Percentiles rank a stretch among this genome's conserved stretches.
phyloP scores from a whole-genome alignment of 768 basidiomycete genomes.

The Russula virescens region DNA sequence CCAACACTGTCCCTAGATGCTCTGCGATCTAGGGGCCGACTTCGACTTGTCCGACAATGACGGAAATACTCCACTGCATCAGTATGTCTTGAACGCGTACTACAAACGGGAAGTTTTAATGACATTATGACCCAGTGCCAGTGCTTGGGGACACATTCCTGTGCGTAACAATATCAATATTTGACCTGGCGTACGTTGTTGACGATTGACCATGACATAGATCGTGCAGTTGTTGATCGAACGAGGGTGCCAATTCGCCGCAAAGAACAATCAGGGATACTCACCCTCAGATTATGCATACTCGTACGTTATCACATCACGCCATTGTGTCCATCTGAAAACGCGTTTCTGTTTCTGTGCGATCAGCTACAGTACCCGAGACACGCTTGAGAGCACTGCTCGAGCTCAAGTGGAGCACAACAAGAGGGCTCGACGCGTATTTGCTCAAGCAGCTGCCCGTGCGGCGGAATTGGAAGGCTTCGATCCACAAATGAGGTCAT shows the following conservation, averaged over 20 bases:
- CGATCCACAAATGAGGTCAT: constrained; percentile 38
- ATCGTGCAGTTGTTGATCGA: constrained; percentile 85
- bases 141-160: constrained; percentile 80
- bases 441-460: constrained; percentile 64
- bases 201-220: constrained; percentile 35
- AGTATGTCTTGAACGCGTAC: constrained; percentile 47
- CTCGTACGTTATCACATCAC: constrained; percentile 46
- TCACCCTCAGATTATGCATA: constrained; percentile 92
- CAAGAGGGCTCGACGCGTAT: constrained; percentile 68
- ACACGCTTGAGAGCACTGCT: constrained; percentile 76
- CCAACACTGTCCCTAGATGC: constrained; percentile 49
- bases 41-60: constrained; percentile 84
- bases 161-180: constrained; percentile 38
- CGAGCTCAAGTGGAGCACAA: constrained; percentile 74
- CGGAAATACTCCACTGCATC: constrained; percentile 90
- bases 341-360: constrained; percentile 17
- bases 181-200: constrained; percentile 9
- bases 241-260: constrained; percentile 76
- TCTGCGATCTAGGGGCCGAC: constrained; percentile 88
- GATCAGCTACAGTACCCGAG: constrained; percentile 61
- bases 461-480: constrained; percentile 53
- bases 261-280: constrained; percentile 87
- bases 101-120: not conserved
- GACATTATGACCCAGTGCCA: constrained; percentile 49
- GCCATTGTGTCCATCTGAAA: constrained; percentile 20